Conservation (phyloP, 2,329 filamentous ascomycete species). For the Xylariaceae sp. region DNA sequence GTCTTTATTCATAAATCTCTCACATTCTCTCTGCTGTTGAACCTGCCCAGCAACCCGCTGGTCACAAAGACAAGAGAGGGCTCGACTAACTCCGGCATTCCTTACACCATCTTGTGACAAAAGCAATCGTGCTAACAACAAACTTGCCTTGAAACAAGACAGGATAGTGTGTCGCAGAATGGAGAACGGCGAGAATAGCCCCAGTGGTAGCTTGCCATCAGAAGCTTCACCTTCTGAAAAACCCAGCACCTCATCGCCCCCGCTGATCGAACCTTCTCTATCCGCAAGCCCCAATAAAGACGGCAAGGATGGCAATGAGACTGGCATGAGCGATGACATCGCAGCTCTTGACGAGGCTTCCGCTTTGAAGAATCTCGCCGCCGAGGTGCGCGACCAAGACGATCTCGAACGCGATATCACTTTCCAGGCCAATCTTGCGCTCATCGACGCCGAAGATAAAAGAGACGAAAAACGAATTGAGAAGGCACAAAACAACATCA, state of each 20-base stretch:
- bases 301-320: neutral
- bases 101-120: no score
- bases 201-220: no score
- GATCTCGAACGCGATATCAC: conserved; percentile 86
- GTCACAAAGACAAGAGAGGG: no score
- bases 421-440: conserved; percentile 53
- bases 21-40: no score
- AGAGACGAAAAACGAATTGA: conserved; percentile 60
- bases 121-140: no score
- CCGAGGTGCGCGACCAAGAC: conserved; percentile 76
- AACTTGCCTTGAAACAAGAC: no score
- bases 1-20: no score
- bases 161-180: no score
- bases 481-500: conserved; percentile 50
- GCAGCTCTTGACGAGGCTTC: conserved; percentile 51
- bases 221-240: neutral
- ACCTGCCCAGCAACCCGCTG: no score
- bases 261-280: neutral
- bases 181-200: no score
- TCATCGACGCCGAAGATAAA: conserved; percentile 61
- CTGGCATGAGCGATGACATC: neutral
- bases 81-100: no score
- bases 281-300: neutral
- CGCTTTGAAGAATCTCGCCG: conserved; percentile 59
- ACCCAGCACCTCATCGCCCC: neutral